These are phyloP conservation scores for Amanita exitialis DNA, from an alignment of 768 basidiomycete genomes.

Conservation along the genomic window DNA sequence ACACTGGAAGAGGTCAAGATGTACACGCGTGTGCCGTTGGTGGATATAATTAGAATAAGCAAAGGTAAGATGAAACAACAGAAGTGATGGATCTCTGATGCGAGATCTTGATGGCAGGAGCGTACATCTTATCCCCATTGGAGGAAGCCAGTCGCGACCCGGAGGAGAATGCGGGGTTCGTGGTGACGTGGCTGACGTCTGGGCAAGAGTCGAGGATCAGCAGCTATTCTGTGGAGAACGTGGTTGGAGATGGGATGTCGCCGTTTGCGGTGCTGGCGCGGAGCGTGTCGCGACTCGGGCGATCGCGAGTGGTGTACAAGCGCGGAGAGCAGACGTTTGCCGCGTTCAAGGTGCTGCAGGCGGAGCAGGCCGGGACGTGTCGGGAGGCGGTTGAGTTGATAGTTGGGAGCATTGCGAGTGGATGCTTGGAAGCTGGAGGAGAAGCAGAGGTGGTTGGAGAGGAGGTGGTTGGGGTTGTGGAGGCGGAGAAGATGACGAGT, in stretches of 20 bases:
- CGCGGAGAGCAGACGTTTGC: constrained; percentile 40
- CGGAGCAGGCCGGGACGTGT: constrained; percentile 56
- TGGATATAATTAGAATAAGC: constrained; percentile 64
- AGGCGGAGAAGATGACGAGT: constrained; percentile 73
- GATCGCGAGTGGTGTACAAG: constrained; percentile 4
- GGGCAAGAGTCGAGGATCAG: constrained; percentile 68
- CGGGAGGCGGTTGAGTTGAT: constrained; percentile 69
- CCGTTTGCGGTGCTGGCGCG: background rate
- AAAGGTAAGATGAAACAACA: constrained; percentile 45
- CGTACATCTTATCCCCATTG: constrained; percentile 89
- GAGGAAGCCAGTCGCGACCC: constrained; percentile 89
- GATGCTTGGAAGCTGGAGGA: constrained; percentile 55
- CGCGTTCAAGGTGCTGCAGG: constrained; percentile 72
- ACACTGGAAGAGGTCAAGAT: constrained; percentile 83
- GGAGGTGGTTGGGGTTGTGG: constrained; percentile 75
- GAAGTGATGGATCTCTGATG: constrained; percentile 5
- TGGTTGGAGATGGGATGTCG: constrained; percentile 21
- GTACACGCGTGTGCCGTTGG: constrained; percentile 83
- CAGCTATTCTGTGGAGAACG: constrained; percentile 82
- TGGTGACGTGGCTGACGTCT: constrained; percentile 66
- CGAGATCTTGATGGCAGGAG: constrained; percentile 38
- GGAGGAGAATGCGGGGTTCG: constrained; percentile 81
- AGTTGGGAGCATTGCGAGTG: constrained; percentile 57
- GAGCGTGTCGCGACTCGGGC: background rate
- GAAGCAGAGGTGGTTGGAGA: constrained; percentile 38